A percentile compares a stretch with the other conserved stretches of the same genome.
phyloP scores from a whole-genome alignment of 371 early-diverging fungal genomes.

The Fennellomyces sp. region DNA sequence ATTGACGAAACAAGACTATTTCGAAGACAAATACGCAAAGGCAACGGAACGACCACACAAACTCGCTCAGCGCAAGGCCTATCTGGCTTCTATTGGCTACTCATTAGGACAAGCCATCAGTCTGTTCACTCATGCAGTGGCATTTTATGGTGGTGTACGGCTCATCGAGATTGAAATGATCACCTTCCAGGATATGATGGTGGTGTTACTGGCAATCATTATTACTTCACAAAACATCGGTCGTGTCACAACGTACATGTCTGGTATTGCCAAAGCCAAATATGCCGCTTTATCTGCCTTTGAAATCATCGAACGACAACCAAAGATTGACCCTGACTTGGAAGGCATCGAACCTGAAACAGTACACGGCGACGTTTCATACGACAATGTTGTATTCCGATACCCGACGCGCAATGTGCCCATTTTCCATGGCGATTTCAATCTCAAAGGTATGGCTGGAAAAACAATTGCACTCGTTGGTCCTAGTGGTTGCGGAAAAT shows the following conservation, averaged over 20 bases:
- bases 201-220: constrained; percentile 70
- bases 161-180: constrained; percentile 40
- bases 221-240: constrained; percentile 72
- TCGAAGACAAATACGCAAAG: constrained; percentile 58
- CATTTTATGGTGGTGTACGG: constrained; percentile 60
- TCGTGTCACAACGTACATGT: constrained; percentile 53
- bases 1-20: constrained; percentile 74
- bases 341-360: constrained; percentile 68
- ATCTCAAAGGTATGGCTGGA: constrained; percentile 71
- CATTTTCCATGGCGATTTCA: constrained; percentile 76
- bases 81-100: constrained; percentile 63
- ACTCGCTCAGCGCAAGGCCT: constrained; percentile 60
- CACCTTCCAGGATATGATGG: constrained; percentile 53
- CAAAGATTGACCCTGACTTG: constrained; percentile 72
- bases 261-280: constrained; percentile 77
- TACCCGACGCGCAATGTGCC: constrained; percentile 84
- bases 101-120: constrained; percentile 69
- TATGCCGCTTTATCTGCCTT: constrained; percentile 79
- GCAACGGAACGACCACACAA: constrained; percentile 70
- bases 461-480: constrained; percentile 85
- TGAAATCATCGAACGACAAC: constrained; percentile 70
- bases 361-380: constrained; percentile 65
- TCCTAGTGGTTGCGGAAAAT: constrained; percentile 86
- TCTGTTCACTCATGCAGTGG: constrained; percentile 64
- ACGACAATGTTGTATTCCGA: constrained; percentile 67